A percentile compares a stretch with the other conserved stretches of the same genome.
These are phyloP conservation scores for Lagenaria siceraria DNA, from an alignment of 306 rosid species.

Conservation along the genomic window DNA sequence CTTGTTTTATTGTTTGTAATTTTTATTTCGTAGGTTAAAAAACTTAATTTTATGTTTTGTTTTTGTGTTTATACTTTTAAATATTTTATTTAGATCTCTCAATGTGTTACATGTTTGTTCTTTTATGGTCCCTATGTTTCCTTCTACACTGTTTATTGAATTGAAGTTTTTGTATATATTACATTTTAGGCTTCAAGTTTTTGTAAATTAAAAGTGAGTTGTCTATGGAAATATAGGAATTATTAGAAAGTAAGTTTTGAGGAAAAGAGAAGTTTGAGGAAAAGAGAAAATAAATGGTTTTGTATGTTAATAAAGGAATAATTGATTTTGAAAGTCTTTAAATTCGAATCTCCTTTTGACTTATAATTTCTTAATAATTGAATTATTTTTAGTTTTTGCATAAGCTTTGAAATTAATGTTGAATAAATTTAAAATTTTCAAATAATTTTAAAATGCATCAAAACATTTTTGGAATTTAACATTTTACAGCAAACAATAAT, in stretches of 20 bases:
- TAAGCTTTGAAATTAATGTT: too few relatives aligned
- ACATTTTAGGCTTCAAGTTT: not conserved
- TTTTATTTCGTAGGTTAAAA: not conserved
- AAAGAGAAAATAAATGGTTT: too few relatives aligned
- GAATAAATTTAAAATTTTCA: too few relatives aligned
- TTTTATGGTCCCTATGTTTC: not conserved
- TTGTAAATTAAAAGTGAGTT: not conserved
- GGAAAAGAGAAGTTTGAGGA: not conserved
- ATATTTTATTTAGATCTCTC: not conserved
- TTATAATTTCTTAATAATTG: too few relatives aligned
- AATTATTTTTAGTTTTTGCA: too few relatives aligned
- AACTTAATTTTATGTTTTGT: not conserved
- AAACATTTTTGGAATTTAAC: too few relatives aligned
- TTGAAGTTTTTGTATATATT: not conserved
- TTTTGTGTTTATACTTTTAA: not conserved
- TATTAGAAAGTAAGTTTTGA: not conserved
- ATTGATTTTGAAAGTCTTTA: not conserved
- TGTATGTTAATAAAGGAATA: not conserved
- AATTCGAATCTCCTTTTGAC: too few relatives aligned
- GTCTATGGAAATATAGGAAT: not conserved
- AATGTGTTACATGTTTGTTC: not conserved
- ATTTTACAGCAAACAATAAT: too few relatives aligned
- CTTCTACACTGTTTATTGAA: not conserved
- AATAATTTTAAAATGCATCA: too few relatives aligned
- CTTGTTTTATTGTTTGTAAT: not conserved